Percentiles rank a stretch among this genome's conserved stretches.
Evolutionary conservation across 2,329 filamentous ascomycete species (phyloP).

Genomic region (Fusarium longipes): DNA sequence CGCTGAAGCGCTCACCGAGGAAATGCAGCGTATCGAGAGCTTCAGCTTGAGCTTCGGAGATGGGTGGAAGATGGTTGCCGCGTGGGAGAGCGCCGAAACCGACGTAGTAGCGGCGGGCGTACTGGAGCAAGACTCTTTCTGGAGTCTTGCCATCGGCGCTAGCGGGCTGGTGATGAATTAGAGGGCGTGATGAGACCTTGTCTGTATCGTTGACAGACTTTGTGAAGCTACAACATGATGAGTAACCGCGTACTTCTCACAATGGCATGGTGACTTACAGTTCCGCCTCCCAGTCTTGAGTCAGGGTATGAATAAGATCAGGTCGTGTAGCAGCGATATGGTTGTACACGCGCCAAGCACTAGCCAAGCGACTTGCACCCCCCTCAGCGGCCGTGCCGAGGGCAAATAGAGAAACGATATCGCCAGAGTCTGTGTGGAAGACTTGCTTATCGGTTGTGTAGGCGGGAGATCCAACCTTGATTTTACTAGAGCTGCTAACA

Average conservation of each 20-base stretch:
- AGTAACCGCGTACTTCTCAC: accelerated
- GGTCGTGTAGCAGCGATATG: constrained; percentile 67
- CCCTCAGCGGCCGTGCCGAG: constrained; percentile 63
- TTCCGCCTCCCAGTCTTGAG: constrained; percentile 59
- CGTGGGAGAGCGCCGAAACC: constrained; percentile 53
- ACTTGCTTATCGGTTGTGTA: constrained; percentile 70
- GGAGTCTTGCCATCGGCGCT: neutral
- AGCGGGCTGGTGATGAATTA: constrained; percentile 21
- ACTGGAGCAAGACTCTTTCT: constrained; percentile 19
- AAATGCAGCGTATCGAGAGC: constrained; percentile 63
- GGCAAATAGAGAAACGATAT: constrained; percentile 67
- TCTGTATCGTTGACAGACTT: constrained; percentile 5
- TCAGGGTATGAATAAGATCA: constrained; percentile 67
- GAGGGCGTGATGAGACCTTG: constrained; percentile 10
- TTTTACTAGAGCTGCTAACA: constrained; percentile 55
- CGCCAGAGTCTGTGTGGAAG: constrained; percentile 70
- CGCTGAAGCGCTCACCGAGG: constrained; percentile 56
- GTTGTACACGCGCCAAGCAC: constrained; percentile 70
- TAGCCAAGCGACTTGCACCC: constrained; percentile 67
- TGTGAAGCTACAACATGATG: constrained; percentile 6
- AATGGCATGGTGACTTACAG: accelerated
- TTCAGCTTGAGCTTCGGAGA: constrained; percentile 63
- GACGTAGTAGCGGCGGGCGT: constrained; percentile 35
- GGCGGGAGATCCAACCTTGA: constrained; percentile 63
- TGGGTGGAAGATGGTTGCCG: constrained; percentile 64